phyloP scores from a whole-genome alignment of 345 rosid genomes.

The Eutrema yunnanense region DNA sequence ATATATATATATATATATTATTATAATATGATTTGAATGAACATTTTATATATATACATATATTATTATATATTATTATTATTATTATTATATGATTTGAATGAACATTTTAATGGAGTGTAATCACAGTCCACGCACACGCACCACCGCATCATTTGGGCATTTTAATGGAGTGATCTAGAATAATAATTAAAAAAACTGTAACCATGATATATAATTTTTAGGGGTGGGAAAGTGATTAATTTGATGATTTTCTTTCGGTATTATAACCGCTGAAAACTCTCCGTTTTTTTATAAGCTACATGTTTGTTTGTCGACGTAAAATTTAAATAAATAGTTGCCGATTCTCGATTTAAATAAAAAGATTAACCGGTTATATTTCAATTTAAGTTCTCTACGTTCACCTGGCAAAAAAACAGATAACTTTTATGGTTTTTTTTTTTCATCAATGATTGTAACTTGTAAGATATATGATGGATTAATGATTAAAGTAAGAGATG shows the following conservation, averaged over 20 bases:
- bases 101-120: neutral
- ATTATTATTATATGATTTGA: neutral
- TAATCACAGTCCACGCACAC: neutral
- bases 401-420: too few relatives aligned
- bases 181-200: too few relatives aligned
- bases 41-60: too few relatives aligned
- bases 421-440: too few relatives aligned
- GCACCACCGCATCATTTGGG: neutral
- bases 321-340: too few relatives aligned
- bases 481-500: neutral
- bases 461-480: neutral
- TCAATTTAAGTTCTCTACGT: too few relatives aligned
- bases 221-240: too few relatives aligned
- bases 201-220: neutral
- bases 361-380: too few relatives aligned
- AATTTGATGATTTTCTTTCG: neutral
- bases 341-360: too few relatives aligned
- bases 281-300: neutral
- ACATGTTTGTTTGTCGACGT: neutral
- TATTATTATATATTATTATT: too few relatives aligned
- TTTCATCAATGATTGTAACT: neutral
- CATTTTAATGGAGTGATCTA: neutral
- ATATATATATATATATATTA: neutral
- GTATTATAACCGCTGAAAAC: neutral
- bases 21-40: too few relatives aligned